Base-by-base conservation (phyloP, 2,329 filamentous ascomycete genomes). In the Cladosporium cucumerinum region DNA sequence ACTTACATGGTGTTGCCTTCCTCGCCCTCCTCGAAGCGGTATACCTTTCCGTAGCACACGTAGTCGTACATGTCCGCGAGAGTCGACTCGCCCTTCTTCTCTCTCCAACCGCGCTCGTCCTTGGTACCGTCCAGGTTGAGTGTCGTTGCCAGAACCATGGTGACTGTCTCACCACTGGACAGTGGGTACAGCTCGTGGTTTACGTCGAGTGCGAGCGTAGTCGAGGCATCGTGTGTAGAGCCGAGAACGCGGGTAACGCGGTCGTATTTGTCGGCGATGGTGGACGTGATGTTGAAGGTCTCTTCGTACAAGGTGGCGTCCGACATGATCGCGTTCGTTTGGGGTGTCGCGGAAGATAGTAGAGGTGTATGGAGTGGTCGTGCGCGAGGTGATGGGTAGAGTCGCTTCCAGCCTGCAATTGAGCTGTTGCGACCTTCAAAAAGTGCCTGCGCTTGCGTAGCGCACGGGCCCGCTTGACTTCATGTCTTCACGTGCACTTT, bases 261-360 rank as follows among this genome's bases (percentile, higher is more conserved):
- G 81, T 98, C 95, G 80, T 99, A 99, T 81, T 97, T 97, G 74
- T 89, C 86, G 74, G 88, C 85, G 81, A 97, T 91, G 77, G 92
- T 82, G 63, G 86, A 81, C 71, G 87, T 94, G 73, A 98, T 85
- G 67, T 86, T 90, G 85, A 98, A 97, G 73, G 87, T 89, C 76
- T 96, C 93, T 80, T 97, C 93, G 81, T 96, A 96, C 78, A 98
- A 91, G 74, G 95, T 89, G 65, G 93, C 89, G 81, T 98, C 94
- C 71, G 90, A 89, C 79, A 92, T 87, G 70, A 80, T 83, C 72
- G 81, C 79, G 68, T 52, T 65, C 1, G 3, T 25, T 14, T 46
- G n/a, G 51, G 4, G 28, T n/a, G 18, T 54, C 18, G 28, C 51
- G 26, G 28, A 32, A 3, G 16, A 28, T 21, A 6, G 14, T 21